These are phyloP conservation scores for Torulaspora globosa DNA, from an alignment of 1,139 yeast genomes.

Conservation along the genomic window DNA sequence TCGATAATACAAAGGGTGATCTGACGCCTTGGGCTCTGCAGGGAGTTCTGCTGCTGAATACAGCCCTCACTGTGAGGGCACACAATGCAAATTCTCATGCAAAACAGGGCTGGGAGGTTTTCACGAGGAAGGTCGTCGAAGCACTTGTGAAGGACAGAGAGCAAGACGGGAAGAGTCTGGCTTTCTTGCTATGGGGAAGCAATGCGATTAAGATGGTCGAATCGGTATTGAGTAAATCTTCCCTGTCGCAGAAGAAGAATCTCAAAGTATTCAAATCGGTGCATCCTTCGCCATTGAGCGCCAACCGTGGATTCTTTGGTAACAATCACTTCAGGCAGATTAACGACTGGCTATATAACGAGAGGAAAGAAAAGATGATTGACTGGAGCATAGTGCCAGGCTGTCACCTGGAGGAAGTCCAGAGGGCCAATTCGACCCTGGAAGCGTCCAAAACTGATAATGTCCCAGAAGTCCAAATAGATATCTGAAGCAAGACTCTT, in stretches of 20 bases:
- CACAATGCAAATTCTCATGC: slow-evolving; percentile 94
- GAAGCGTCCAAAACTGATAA: background rate
- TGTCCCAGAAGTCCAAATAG: background rate
- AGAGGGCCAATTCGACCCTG: slow-evolving; percentile 12
- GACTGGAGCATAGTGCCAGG: slow-evolving; percentile 55
- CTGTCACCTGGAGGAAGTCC: slow-evolving; percentile 24
- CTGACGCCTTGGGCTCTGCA: slow-evolving; percentile 80
- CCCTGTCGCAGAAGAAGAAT: slow-evolving; percentile 36
- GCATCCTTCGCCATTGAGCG: slow-evolving; percentile 94
- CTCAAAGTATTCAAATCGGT: slow-evolving; percentile 64
- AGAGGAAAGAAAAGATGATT: slow-evolving; percentile 42
- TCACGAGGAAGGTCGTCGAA: slow-evolving; percentile 69
- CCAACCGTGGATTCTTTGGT: slow-evolving; percentile 75
- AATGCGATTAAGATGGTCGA: slow-evolving; percentile 79
- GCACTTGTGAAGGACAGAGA: slow-evolving; percentile 44
- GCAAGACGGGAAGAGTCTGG: slow-evolving; percentile 50
- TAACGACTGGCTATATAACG: slow-evolving; percentile 61
- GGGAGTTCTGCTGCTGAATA: slow-evolving; percentile 85
- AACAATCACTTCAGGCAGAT: slow-evolving; percentile 67
- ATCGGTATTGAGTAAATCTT: slow-evolving; percentile 38
- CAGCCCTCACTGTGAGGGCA: slow-evolving; percentile 87
- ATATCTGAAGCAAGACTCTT: background rate
- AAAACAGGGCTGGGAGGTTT: slow-evolving; percentile 86
- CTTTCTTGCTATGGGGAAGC: slow-evolving; percentile 88
- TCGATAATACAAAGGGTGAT: slow-evolving; percentile 52